These are phyloP conservation scores for Cladosporium velox DNA, from an alignment of 2,329 filamentous ascomycete species.

Conservation along the genomic window DNA sequence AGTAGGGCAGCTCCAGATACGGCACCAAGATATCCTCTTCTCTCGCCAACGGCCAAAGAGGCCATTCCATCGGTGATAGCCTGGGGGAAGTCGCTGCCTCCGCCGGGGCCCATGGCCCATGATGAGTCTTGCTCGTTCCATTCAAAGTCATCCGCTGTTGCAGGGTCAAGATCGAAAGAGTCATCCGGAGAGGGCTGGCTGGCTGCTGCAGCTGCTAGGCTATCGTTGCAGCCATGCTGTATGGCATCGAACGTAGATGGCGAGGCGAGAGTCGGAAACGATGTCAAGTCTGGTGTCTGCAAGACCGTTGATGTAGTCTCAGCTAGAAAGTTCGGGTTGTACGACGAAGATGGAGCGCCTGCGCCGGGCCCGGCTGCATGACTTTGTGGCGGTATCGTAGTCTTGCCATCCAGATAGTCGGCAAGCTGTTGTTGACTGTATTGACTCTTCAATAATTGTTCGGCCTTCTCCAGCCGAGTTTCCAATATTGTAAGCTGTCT, in stretches of 20 bases:
- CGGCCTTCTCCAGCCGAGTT: constrained; percentile 12
- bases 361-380: neutral
- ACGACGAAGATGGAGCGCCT: neutral
- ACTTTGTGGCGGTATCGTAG: neutral
- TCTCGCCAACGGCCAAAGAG: constrained; percentile 12
- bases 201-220: neutral
- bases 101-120: neutral
- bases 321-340: neutral
- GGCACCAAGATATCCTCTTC: constrained; percentile 14
- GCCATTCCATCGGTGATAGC: constrained; percentile 16
- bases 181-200: constrained; percentile 9
- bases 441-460: constrained; percentile 8
- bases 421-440: constrained; percentile 8
- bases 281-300: neutral
- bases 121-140: constrained; percentile 19
- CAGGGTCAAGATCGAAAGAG: constrained; percentile 17
- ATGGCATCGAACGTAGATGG: neutral
- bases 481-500: constrained; percentile 19
- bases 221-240: constrained; percentile 1
- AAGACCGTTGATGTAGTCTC: constrained; percentile 2
- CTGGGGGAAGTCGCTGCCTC: neutral
- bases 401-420: constrained; percentile 9
- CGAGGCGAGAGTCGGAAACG: neutral
- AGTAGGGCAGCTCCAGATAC: constrained; percentile 17
- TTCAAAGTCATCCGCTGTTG: constrained; percentile 17